These are phyloP conservation scores for Ascomycota sp. DNA, from an alignment of 2,329 filamentous ascomycete species.

Conservation along the genomic window DNA sequence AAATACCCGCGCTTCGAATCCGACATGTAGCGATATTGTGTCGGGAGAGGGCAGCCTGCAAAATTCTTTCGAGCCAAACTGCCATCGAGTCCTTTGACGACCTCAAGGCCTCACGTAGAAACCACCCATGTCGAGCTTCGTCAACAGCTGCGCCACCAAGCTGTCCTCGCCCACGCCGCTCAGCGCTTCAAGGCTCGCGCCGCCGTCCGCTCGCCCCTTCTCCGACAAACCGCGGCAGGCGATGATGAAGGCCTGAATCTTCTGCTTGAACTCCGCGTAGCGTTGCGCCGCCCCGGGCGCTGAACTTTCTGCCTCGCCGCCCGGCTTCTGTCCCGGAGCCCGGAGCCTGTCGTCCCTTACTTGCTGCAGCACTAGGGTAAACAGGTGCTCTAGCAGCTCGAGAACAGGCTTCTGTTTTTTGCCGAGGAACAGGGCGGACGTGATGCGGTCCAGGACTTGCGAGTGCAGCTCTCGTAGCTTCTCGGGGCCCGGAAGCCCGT, in stretches of 20 bases:
- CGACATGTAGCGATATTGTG: no score
- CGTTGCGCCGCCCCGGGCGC: conserved; percentile 18
- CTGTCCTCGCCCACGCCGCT: conserved; percentile 25
- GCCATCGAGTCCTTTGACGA: no score
- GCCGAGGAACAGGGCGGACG: conserved; percentile 51
- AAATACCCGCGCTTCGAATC: no score
- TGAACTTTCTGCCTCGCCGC: conserved; percentile 2
- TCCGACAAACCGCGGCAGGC: conserved; percentile 49
- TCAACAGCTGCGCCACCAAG: conserved; percentile 45
- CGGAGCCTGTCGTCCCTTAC: conserved; percentile 28
- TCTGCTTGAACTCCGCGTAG: conserved; percentile 48
- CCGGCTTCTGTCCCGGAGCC: conserved; percentile 13
- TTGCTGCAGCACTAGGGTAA: conserved; percentile 51
- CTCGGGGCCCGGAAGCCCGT: conserved; percentile 32
- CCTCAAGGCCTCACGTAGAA: no score
- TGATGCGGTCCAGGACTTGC: conserved; percentile 51
- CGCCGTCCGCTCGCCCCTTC: conserved; percentile 26
- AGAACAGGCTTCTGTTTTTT: conserved; percentile 57
- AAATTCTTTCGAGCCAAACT: no score
- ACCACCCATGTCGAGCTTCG: conserved; percentile 49
- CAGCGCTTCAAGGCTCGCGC: conserved; percentile 9
- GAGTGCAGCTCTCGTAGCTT: conserved; percentile 51
- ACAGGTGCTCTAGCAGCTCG: conserved; percentile 56
- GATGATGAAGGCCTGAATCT: conserved; percentile 52
- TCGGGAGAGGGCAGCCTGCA: no score